Evolutionary conservation across 805 yeast genomes (phyloP).

Genomic region (Ogataea allantospora): DNA sequence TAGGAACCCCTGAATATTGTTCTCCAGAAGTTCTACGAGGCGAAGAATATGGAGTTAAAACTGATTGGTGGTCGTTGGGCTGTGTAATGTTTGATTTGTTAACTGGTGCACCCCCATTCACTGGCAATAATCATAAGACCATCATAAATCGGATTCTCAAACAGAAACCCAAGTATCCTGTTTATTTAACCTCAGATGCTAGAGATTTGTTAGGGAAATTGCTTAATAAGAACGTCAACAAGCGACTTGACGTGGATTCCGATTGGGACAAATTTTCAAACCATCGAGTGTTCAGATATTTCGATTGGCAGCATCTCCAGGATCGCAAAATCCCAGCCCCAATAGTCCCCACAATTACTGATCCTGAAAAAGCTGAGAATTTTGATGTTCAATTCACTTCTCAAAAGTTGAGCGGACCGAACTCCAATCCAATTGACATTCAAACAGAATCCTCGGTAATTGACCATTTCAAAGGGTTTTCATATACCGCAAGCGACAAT

Average conservation of each 20-base stretch:
- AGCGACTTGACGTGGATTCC: slow-evolving; percentile 56
- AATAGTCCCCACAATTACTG: slow-evolving; percentile 70
- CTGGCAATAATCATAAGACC: slow-evolving; percentile 71
- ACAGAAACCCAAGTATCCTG: slow-evolving; percentile 64
- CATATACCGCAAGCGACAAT: slow-evolving; percentile 42
- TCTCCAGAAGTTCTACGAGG: slow-evolving; percentile 87
- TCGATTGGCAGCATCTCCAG: slow-evolving; percentile 62
- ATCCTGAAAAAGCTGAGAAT: slow-evolving; percentile 74
- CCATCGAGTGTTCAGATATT: slow-evolving; percentile 70
- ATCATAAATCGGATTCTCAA: slow-evolving; percentile 69
- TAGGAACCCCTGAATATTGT: slow-evolving; percentile 81
- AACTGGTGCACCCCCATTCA: slow-evolving; percentile 83
- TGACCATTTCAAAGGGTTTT: slow-evolving; percentile 41
- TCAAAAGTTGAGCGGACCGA: slow-evolving; percentile 38
- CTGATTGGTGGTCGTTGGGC: slow-evolving; percentile 91
- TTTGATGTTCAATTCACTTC: slow-evolving; percentile 73
- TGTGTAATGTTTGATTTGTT: slow-evolving; percentile 75
- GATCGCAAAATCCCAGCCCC: slow-evolving; percentile 60
- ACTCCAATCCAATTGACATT: slow-evolving; percentile 8
- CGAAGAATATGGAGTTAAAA: slow-evolving; percentile 67
- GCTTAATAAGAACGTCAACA: slow-evolving; percentile 62
- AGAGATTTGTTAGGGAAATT: slow-evolving; percentile 67
- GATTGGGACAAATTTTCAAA: slow-evolving; percentile 53
- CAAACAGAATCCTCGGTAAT: not conserved
- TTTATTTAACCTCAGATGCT: slow-evolving; percentile 70